phyloP scores from a whole-genome alignment of 192 early-diverging fungal genomes.

The Coemansia sp. region DNA sequence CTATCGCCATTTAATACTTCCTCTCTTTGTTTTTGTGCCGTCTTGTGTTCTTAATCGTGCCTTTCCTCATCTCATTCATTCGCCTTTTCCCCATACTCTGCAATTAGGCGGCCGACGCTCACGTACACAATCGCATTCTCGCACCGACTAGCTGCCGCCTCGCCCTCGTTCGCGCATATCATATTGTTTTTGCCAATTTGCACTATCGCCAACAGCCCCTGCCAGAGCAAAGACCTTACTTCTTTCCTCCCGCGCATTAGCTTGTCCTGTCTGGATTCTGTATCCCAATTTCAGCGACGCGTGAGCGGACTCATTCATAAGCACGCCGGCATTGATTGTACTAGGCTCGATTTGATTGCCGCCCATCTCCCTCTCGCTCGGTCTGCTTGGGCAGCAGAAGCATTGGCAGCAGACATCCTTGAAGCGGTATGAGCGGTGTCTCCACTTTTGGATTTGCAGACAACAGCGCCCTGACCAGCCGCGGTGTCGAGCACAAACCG shows the following conservation, averaged over 20 bases:
- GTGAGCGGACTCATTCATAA: too few relatives aligned
- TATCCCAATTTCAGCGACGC: too few relatives aligned
- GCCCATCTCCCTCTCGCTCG: not conserved
- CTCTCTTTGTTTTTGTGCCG: conserved; percentile 3
- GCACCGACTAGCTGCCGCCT: not conserved
- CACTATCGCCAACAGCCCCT: not conserved
- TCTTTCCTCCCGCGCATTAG: too few relatives aligned
- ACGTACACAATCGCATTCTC: not conserved
- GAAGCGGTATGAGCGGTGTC: conserved; percentile 3
- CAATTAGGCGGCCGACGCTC: not conserved
- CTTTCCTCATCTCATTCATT: not conserved
- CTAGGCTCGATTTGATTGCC: not conserved
- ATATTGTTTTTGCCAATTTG: not conserved
- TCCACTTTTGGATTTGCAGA: conserved; percentile 9
- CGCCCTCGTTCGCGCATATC: not conserved
- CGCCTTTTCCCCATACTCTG: not conserved
- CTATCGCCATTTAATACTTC: not conserved
- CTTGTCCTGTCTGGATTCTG: too few relatives aligned
- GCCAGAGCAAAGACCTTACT: not conserved
- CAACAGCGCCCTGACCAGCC: not conserved
- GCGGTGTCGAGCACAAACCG: conserved; percentile 1
- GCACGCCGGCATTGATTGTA: not conserved
- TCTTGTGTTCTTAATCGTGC: too few relatives aligned
- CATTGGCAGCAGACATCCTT: not conserved
- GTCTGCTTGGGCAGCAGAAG: not conserved